Evolutionary conservation across 345 rosid genomes (phyloP), one percentile per base, ranked within the genome.

Genomic region (Populus euphratica): DNA sequence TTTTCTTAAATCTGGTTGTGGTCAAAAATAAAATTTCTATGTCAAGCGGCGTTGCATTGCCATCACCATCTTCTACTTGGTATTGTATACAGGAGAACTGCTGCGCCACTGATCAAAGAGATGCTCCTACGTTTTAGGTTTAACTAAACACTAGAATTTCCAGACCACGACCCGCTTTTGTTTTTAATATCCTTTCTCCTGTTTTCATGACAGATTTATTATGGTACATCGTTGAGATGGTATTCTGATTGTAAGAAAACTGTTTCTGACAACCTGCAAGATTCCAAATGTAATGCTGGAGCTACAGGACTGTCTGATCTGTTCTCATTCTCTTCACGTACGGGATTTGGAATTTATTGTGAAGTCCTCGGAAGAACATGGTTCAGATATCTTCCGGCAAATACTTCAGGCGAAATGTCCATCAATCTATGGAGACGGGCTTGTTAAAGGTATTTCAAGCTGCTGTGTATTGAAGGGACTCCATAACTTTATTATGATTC

Each of bases 381-480:
- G 96, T 74, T 83, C 92, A 75, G 96, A 93, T 80, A 85, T 87
- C 73, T 96, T 96, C 78, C 86, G 91, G 61, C 91, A 91, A 81
- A 79, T 93, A 71, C 87, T 93, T 80, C 98, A 93, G 71, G 93
- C 98, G 39, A 84, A 92, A 50, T 96, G 99, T 80, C 99, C 99
- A 38, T 96, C 98, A 61, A 96, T 96, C 62, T 93, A 92, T 78
- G 99, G 99, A 23, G 98, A 96, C 82, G 99, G 93, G 85, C 89
- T 91, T 82, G 99, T 96, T 74, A 96, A 96, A 91, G 99, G 99
- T 96, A 70, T 67, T 56, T n/a, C 35, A 70, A 16, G 5, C 27
- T 27, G 29, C 29, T 18, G 27, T 18, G 56, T 50, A 21, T 50
- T 50, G 18, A 50, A 50, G 29, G 11, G 36, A 47, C 73, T 44